phyloP scores from a whole-genome alignment of 371 early-diverging fungal genomes.

The Circinella minor region DNA sequence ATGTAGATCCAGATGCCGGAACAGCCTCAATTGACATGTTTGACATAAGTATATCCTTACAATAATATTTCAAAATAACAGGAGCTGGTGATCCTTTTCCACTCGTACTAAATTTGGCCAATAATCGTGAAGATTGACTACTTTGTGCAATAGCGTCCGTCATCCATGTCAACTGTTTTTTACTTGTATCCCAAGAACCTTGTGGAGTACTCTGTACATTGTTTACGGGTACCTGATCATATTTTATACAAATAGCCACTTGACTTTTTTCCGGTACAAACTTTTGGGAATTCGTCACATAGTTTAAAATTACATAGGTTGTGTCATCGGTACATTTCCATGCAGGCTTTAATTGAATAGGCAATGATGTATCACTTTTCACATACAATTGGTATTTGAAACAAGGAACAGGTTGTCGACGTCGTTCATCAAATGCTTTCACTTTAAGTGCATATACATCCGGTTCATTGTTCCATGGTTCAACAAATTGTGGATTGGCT shows the following conservation, averaged over 20 bases:
- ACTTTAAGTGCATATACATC: constrained; percentile 21
- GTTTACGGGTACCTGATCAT: constrained; percentile 12
- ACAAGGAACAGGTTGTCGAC: constrained; percentile 21
- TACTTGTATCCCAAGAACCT: constrained; percentile 25
- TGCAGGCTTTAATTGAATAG: constrained; percentile 19
- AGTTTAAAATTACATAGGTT: constrained; percentile 23
- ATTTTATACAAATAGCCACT: constrained; percentile 16
- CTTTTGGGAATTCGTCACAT: constrained; percentile 8
- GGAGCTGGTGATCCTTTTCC: constrained; percentile 14
- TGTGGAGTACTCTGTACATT: constrained; percentile 31
- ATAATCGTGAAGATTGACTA: constrained; percentile 10
- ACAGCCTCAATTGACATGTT: constrained; percentile 22
- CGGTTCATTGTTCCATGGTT: constrained; percentile 18
- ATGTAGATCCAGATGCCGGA: constrained; percentile 24
- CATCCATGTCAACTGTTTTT: constrained; percentile 24
- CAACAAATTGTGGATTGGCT: constrained; percentile 22
- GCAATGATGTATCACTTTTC: not conserved
- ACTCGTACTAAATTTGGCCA: constrained; percentile 26
- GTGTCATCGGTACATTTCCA: constrained; percentile 25
- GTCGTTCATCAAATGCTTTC: constrained; percentile 15
- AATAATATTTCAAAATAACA: constrained; percentile 18
- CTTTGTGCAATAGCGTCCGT: constrained; percentile 8
- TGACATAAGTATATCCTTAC: constrained; percentile 18
- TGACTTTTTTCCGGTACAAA: constrained; percentile 14
- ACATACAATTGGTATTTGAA: constrained; percentile 19